Evolutionary conservation across 2,329 filamentous ascomycete species (phyloP), one percentile per base, ranked within the genome.

Genomic region (Penicillium griseofulvum): DNA sequence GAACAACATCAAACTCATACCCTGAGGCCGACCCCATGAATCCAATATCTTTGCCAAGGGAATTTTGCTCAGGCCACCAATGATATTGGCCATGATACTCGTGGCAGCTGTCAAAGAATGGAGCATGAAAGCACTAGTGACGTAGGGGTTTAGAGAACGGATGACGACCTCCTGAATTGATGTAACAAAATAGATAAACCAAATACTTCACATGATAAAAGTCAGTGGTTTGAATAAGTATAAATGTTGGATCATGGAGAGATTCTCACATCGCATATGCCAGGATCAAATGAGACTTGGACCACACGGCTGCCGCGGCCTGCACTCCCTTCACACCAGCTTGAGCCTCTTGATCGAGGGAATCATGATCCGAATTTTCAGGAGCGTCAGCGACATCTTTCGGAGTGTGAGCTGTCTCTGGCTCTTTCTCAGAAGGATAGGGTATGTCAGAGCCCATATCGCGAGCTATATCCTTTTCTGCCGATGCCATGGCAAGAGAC

Each of bases 11-110:
- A 60, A 45, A 33, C 19, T 29, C 46, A 60, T 58, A 12, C 52
- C 55, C 37, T 58, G 55, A n/a, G 58, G 52, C 3, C 58, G 49
- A 7, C 58, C 55, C 63, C 64, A 56, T 10, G 57, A 47, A 31
- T 66, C 58, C 33, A 65, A 58, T 8, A 65, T 50, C 22, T 59
- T 63, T 14, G 58, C 59, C 41, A 61, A 55, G 7, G 58, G 58
- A 11, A 58, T 55, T 26, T 60, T 55, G 24, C 54, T 52, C 36
- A 58, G 33, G 1, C 49, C 55, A 9, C 55, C 47, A 17, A 60
- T 50, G 2, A 58, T 45, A 16, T 48, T 55, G 6, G 55, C 39
- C 39, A 60, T 55, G 17, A 60, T 56, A 29, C 29, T 41, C 3
- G 55, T 60, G 26, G 54, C 49, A 19, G 51, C 55, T 1, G 55